These are phyloP conservation scores for Globisporangium orthogonon DNA, from an alignment of 352 stramenopile species.

Conservation along the genomic window DNA sequence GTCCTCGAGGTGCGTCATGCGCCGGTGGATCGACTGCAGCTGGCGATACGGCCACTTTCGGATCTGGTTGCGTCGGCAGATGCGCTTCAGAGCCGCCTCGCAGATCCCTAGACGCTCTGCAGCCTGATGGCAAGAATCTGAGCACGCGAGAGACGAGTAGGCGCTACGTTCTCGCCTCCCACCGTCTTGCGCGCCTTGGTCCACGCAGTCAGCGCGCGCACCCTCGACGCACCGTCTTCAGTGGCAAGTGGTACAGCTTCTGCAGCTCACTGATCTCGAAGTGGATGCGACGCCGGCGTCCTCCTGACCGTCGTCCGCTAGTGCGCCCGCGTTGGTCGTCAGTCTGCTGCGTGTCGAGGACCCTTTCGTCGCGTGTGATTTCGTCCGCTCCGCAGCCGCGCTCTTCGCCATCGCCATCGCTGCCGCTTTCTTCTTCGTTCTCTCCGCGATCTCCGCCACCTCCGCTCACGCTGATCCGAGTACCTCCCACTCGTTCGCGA, in stretches of 20 bases:
- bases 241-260: conserved; percentile 59
- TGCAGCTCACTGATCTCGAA: conserved; percentile 53
- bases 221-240: conserved; percentile 50
- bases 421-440: no score
- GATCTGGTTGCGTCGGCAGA: conserved; percentile 67
- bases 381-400: no score
- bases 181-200: background rate
- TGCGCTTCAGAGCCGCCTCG: conserved; percentile 78
- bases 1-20: conserved; percentile 31
- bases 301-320: background rate
- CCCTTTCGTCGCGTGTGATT: no score
- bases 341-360: background rate
- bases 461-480: no score
- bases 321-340: background rate
- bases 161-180: no score
- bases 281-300: conserved; percentile 33
- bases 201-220: background rate
- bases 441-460: no score
- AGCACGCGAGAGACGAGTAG: conserved; percentile 9
- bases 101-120: conserved; percentile 53
- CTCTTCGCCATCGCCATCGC: no score
- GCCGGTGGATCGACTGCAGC: conserved; percentile 46
- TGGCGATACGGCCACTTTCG: conserved; percentile 71
- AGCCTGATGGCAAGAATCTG: conserved; percentile 32
- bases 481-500: no score